Base-by-base conservation (phyloP, 2,329 filamentous ascomycete genomes). In the Coniochaeta prunicola region DNA sequence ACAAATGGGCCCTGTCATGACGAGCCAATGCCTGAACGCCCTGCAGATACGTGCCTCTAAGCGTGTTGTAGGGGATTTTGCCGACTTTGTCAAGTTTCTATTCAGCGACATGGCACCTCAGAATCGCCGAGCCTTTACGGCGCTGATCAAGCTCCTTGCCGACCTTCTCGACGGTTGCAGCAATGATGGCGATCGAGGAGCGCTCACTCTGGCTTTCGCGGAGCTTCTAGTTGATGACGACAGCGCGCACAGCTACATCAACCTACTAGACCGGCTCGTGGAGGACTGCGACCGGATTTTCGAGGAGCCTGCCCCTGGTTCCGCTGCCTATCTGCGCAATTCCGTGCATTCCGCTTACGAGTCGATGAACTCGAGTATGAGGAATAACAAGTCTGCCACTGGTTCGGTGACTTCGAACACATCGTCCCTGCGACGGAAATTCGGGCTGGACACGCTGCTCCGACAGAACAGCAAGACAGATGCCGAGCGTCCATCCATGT, bases 261-360 rank as follows among this genome's bases (percentile, higher is more conserved):
- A 93, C 58, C 77, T 97, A 15, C 79, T 97, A 53, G 92, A 97
- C 73, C 86, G 91, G 21, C 81, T 97, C 24, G 91, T 97, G 0
- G 90, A 96, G 63, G 92, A 96, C 68, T 91, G 90, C 62, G 91
- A 96, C 59, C 84, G 86, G 31, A 86, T 97, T n/a, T 96, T 96
- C 66, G 89, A 92, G 57, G 86, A 90, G 31, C 66, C 66, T 26
- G 68, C 71, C 30, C 70, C 75, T 48, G 69, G 70, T 40, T 67
- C 75, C 4, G 71, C 71, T 59, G 60, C 76, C 57, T 72, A 74
- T 21, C 73, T 80, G 59, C 72, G 76, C 64, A 69, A 75, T 59
- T 70, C 78, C 57, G 71, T 77, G 6, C 83, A 82, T 60, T 70
- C 78, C 57, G 71, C 77, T 6, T 84, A 82, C 60, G 87, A 88